phyloP scores from a whole-genome alignment of 139 green algal genomes.

The Chlorella sp. region DNA sequence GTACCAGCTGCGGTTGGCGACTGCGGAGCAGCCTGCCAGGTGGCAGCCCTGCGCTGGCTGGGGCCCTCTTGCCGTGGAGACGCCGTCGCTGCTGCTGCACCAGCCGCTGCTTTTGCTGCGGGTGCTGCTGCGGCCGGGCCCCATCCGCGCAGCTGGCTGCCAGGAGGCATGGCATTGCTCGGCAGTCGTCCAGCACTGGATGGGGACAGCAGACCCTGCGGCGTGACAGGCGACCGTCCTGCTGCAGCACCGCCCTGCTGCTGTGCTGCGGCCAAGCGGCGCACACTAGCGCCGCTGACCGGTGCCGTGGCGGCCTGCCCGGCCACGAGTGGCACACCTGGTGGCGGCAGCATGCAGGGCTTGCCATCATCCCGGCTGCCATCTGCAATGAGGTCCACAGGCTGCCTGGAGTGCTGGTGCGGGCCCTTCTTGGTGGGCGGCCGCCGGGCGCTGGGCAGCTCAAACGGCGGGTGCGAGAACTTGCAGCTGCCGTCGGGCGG shows the following conservation, averaged over 20 bases:
- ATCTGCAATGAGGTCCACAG: no score
- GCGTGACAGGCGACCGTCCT: background rate
- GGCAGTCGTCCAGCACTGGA: no score
- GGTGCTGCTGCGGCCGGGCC: background rate
- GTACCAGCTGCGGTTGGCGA: no score
- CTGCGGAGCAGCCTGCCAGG: no score
- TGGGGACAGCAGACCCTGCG: no score
- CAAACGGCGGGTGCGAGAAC: constrained; percentile 31
- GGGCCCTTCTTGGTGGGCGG: background rate
- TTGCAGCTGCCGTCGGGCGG: background rate
- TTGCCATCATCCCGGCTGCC: no score
- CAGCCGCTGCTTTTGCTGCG: background rate
- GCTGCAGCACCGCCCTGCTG: background rate
- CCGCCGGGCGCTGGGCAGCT: background rate
- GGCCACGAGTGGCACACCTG: background rate
- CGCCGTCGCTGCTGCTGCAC: no score
- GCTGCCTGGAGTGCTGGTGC: no score
- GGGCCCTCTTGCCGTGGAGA: no score
- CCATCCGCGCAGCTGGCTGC: background rate
- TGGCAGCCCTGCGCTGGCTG: no score
- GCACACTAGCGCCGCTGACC: background rate
- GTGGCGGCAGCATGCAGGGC: background rate
- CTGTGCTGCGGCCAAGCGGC: background rate
- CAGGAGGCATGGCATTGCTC: no score
- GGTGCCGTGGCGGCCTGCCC: background rate